Percentiles rank a stretch among this genome's conserved stretches.
These are phyloP conservation scores for Blastocystis sp. DNA, from an alignment of 352 stramenopile species.

Conservation along the genomic window DNA sequence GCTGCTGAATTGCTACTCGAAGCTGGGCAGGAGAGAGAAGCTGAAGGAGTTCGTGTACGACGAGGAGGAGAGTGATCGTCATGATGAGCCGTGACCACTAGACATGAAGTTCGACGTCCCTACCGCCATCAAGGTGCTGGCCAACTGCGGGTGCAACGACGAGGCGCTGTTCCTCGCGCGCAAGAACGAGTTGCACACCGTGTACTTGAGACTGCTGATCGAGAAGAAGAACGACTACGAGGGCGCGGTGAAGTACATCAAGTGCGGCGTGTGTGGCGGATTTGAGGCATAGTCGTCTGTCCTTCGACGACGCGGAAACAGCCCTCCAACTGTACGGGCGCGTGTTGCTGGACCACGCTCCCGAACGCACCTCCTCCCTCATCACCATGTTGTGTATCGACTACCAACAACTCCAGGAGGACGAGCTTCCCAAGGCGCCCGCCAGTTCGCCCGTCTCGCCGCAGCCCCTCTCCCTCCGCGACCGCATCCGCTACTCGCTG, in stretches of 20 bases:
- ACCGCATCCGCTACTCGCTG: slow-evolving; percentile 74
- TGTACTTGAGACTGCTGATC: slow-evolving; percentile 89
- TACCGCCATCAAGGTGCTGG: slow-evolving; percentile 87
- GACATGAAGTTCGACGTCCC: slow-evolving; percentile 87
- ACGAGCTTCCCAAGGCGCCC: slow-evolving; percentile 19
- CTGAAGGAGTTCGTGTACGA: slow-evolving; percentile 88
- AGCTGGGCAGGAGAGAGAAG: slow-evolving; percentile 85
- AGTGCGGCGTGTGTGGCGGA: background rate
- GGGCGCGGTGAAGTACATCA: slow-evolving; percentile 87
- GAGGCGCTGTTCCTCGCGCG: slow-evolving; percentile 85
- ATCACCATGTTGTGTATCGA: slow-evolving; percentile 85
- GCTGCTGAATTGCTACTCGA: slow-evolving; percentile 91
- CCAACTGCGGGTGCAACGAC: slow-evolving; percentile 86
- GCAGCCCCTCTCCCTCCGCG: slow-evolving; percentile 82
- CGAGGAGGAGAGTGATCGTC: slow-evolving; percentile 78
- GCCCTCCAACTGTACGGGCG: slow-evolving; percentile 87
- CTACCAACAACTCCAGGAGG: background rate
- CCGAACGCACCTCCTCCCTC: slow-evolving; percentile 85
- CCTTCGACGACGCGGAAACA: slow-evolving; percentile 78
- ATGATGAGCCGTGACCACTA: slow-evolving; percentile 46
- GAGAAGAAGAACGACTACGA: slow-evolving; percentile 85
- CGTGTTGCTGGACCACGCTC: slow-evolving; percentile 85
- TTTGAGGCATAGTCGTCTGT: background rate
- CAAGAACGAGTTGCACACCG: slow-evolving; percentile 85
- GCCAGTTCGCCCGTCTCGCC: slow-evolving; percentile 80